These are phyloP conservation scores for Hericium coralloides DNA, from an alignment of 768 basidiomycete species.

Conservation along the genomic window DNA sequence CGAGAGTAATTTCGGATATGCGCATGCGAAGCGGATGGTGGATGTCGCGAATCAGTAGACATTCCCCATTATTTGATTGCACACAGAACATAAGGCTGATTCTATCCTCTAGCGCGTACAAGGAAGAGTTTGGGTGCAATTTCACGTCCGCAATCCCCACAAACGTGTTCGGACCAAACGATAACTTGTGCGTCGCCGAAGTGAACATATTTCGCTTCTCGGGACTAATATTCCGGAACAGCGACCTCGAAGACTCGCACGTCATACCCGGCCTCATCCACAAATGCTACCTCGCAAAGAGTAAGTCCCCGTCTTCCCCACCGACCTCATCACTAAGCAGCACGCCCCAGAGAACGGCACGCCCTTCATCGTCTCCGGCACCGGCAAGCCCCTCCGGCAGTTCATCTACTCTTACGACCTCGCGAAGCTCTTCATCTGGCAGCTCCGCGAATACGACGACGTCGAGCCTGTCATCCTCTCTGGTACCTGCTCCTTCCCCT, in stretches of 20 bases:
- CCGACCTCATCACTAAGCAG: neutral
- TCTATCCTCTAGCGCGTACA: constrained; percentile 65
- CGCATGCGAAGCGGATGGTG: constrained; percentile 92
- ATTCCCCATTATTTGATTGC: neutral
- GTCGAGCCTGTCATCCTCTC: constrained; percentile 92
- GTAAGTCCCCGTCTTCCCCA: constrained; percentile 31
- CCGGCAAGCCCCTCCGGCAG: constrained; percentile 87
- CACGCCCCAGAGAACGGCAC: constrained; percentile 59
- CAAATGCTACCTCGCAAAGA: constrained; percentile 87
- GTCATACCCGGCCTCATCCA: constrained; percentile 94
- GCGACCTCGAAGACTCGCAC: constrained; percentile 84
- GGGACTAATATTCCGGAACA: constrained; percentile 19
- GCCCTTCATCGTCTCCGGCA: constrained; percentile 78
- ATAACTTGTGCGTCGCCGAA: constrained; percentile 66
- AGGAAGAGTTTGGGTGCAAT: constrained; percentile 89
- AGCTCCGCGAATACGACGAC: constrained; percentile 81
- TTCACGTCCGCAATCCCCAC: constrained; percentile 97
- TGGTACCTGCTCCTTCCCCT: constrained; percentile 32
- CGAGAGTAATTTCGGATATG: constrained; percentile 92
- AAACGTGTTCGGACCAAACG: constrained; percentile 91
- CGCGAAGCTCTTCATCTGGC: constrained; percentile 92
- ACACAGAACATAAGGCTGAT: neutral
- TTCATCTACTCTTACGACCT: constrained; percentile 97
- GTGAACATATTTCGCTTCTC: neutral
- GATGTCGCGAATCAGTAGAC: constrained; percentile 90